Evolutionary conservation across 805 yeast species (phyloP).

Genomic region (Ogataea dorogensis): DNA sequence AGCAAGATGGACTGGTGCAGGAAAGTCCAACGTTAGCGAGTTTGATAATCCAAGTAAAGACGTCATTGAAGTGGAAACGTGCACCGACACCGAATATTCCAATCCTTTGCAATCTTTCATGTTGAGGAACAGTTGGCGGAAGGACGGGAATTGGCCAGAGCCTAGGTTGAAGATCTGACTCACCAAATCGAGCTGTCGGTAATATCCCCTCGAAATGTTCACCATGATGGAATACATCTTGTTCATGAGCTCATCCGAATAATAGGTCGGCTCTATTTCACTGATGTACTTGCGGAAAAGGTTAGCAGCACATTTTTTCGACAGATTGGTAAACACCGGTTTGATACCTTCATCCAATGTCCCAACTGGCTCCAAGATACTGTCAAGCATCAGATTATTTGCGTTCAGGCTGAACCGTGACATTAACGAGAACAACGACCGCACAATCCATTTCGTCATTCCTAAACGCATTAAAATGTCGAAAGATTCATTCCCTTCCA

Average conservation of each 20-base stretch:
- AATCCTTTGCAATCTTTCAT: slow-evolving; percentile 14
- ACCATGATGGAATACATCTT: slow-evolving; percentile 40
- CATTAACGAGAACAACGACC: slow-evolving; percentile 22
- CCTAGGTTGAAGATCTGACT: slow-evolving; percentile 28
- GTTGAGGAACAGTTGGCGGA: slow-evolving; percentile 24
- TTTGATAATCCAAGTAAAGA: slow-evolving; percentile 23
- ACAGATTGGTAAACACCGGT: slow-evolving; percentile 7
- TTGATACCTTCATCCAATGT: slow-evolving; percentile 9
- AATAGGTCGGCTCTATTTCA: slow-evolving; percentile 31
- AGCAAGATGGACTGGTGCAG: slow-evolving; percentile 26
- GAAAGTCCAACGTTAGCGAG: slow-evolving; percentile 35
- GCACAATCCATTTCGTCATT: slow-evolving; percentile 24
- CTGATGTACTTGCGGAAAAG: slow-evolving; percentile 20
- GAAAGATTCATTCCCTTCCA: slow-evolving; percentile 47
- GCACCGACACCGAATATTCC: slow-evolving; percentile 23
- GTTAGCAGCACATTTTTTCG: slow-evolving; percentile 20
- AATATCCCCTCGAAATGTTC: slow-evolving; percentile 31
- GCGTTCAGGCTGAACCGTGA: slow-evolving; percentile 17
- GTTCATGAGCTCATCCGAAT: slow-evolving; percentile 35
- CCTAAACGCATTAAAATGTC: slow-evolving; percentile 31
- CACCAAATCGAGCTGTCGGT: slow-evolving; percentile 34
- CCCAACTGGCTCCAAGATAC: slow-evolving; percentile 15
- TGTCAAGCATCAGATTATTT: slow-evolving; percentile 23
- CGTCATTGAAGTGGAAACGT: slow-evolving; percentile 12
- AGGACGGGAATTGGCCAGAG: slow-evolving; percentile 24